phyloP scores from a whole-genome alignment of 164 flowering plant genomes.

The Magnolia officinalis region DNA sequence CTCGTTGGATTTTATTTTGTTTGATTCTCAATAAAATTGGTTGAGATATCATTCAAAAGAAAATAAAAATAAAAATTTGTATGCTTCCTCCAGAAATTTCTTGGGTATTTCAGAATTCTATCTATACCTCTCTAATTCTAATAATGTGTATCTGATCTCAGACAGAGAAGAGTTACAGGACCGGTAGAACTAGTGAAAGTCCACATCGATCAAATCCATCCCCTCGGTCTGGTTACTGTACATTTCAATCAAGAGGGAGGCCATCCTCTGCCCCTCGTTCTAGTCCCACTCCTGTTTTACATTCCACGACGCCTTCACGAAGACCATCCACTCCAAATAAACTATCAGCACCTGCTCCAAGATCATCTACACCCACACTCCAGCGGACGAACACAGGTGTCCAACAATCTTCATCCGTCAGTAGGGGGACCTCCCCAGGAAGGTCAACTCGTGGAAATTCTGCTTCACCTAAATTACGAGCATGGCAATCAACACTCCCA shows the following conservation, averaged over 20 bases:
- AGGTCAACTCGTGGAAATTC: slow-evolving; percentile 77
- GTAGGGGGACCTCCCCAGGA: slow-evolving; percentile 70
- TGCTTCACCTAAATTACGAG: slow-evolving; percentile 75
- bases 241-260: slow-evolving; percentile 58
- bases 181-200: slow-evolving; percentile 81
- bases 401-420: slow-evolving; percentile 37
- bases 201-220: slow-evolving; percentile 89
- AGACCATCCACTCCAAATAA: slow-evolving; percentile 73
- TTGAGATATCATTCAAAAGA: no score
- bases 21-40: no score
- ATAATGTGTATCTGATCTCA: slow-evolving; percentile 19
- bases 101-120: background rate
- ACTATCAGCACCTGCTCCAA: slow-evolving; percentile 52
- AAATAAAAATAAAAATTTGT: background rate
- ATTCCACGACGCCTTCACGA: slow-evolving; percentile 50
- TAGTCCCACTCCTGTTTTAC: slow-evolving; percentile 49
- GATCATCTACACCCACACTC: slow-evolving; percentile 72
- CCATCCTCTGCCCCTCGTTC: slow-evolving; percentile 66
- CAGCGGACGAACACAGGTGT: slow-evolving; percentile 69
- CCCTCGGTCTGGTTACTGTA: slow-evolving; percentile 55
- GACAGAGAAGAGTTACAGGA: slow-evolving; percentile 73
- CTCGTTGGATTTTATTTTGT: no score
- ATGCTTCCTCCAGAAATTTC: slow-evolving; percentile 1
- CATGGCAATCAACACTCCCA: slow-evolving; percentile 87
- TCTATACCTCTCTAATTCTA: background rate